These are phyloP conservation scores for Gliomastix tumulicola DNA, from an alignment of 2,329 filamentous ascomycete genomes.

Conservation along the genomic window DNA sequence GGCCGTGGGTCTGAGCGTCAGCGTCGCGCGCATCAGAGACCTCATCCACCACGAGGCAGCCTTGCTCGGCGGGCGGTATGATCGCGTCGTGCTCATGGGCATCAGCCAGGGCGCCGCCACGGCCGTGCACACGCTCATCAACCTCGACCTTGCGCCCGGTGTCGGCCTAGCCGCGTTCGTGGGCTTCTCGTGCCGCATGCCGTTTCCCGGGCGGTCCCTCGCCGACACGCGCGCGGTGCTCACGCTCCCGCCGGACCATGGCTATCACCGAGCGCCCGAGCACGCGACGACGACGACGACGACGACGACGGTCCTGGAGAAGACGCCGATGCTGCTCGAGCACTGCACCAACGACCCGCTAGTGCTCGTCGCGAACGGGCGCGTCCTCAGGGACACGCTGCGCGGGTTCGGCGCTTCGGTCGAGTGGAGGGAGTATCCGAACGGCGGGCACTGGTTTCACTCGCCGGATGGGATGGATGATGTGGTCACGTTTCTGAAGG, in stretches of 20 bases:
- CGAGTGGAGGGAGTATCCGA: conserved; percentile 30
- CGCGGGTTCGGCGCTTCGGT: conserved; percentile 27
- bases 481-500: conserved; percentile 25
- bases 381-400: conserved; percentile 23
- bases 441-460: conserved; percentile 37
- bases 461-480: conserved; percentile 34
- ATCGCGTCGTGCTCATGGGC: conserved; percentile 33
- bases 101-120: conserved; percentile 40
- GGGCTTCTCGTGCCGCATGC: conserved; percentile 27
- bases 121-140: conserved; percentile 26
- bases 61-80: conserved; percentile 24
- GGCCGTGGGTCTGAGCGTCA: conserved; percentile 28
- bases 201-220: conserved; percentile 23
- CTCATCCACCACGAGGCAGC: conserved; percentile 26
- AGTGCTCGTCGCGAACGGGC: conserved; percentile 27
- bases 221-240: conserved; percentile 22
- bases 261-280: conserved; percentile 1
- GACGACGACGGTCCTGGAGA: conserved; percentile 21
- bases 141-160: conserved; percentile 13
- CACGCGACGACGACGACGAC: too few relatives aligned
- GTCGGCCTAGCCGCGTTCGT: conserved; percentile 22
- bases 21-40: conserved; percentile 20
- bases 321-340: conserved; percentile 35
- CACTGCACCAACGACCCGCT: conserved; percentile 36
- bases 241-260: background rate